Evolutionary conservation across 1,284 basidiomycete species (phyloP), one percentile per base, ranked within the genome.

Genomic region (Cutaneotrichosporon sp.): DNA sequence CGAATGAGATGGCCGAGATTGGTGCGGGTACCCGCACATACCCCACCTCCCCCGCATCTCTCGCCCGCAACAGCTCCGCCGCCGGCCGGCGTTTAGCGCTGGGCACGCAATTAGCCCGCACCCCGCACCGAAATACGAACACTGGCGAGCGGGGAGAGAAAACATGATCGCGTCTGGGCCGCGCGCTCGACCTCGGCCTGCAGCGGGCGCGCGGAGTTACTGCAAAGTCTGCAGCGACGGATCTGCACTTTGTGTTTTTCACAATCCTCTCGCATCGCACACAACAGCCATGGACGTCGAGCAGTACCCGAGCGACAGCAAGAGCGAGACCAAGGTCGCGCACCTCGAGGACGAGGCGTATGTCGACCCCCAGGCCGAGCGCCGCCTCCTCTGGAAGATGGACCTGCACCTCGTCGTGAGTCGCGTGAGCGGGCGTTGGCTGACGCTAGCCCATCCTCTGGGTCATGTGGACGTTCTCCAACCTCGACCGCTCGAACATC

Each of bases 381-480:
- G 62, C 14, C 25, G 43, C 18, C 20, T 63, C 18, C 38, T 63
- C 10, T 56, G 62, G 58, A 63, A 63, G 54, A 63, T 63, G 57
- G 62, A 63, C 54, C 43, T 63, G 25, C 62, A 59, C 27, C 42
- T 63, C 1, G 58, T 63, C 8, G 62, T 59, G 16, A 38, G 62
- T 53, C 13, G 7, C 9, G 2, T 11, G 11, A 2, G 2, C 13
- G 2, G 18, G 4, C 4, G 5, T 5, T 0, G 18, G 29, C 53
- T 59, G 11, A 56, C 46, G 3, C 2, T 25, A 65, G 63, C 63
- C 63, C 27, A 58, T 60, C 25, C 55, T 66, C n/a, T 66, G 61
- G 61, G 58, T 63, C 54, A 66, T 66, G 65, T 66, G 60, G 56
- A 57, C 59, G 33, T 65, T 65, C 53, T 58, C 55, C 25, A 65